These are phyloP conservation scores for Plasmodium fragile DNA, from an alignment of 169 alveolate species.

Conservation along the genomic window DNA sequence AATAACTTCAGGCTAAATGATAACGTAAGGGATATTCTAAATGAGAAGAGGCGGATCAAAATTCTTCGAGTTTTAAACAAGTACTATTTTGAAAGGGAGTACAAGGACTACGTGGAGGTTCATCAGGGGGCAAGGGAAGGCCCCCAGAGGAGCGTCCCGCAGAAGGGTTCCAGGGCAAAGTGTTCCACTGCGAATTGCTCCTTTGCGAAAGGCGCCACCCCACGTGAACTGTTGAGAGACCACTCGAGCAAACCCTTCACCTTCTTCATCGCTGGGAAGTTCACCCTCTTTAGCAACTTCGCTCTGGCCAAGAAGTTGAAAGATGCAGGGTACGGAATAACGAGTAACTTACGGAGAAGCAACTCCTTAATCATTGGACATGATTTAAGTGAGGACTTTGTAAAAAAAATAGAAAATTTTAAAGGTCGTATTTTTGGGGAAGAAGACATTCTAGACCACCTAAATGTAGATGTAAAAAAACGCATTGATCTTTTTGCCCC, in stretches of 20 bases:
- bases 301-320: slow-evolving; percentile 16
- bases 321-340: slow-evolving; percentile 33
- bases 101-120: neutral
- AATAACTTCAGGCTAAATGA: slow-evolving; percentile 18
- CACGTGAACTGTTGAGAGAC: slow-evolving; percentile 17
- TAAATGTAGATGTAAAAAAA: slow-evolving; percentile 22
- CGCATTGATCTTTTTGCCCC: slow-evolving; percentile 29
- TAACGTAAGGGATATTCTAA: slow-evolving; percentile 29
- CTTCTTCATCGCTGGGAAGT: slow-evolving; percentile 37
- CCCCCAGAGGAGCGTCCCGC: neutral
- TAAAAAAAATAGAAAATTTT: slow-evolving; percentile 27
- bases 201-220: neutral
- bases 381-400: slow-evolving; percentile 21
- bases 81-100: slow-evolving; percentile 47
- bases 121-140: neutral
- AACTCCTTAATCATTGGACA: slow-evolving; percentile 38
- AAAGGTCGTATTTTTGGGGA: slow-evolving; percentile 41
- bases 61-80: slow-evolving; percentile 35
- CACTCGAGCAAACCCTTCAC: slow-evolving; percentile 29
- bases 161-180: neutral
- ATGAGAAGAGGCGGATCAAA: slow-evolving; percentile 32
- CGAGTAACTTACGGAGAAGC: slow-evolving; percentile 31
- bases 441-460: slow-evolving; percentile 14
- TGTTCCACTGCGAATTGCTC: neutral
- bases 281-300: slow-evolving; percentile 27